Base-by-base conservation (phyloP, 768 basidiomycete species). In the Tulasnella sp. region DNA sequence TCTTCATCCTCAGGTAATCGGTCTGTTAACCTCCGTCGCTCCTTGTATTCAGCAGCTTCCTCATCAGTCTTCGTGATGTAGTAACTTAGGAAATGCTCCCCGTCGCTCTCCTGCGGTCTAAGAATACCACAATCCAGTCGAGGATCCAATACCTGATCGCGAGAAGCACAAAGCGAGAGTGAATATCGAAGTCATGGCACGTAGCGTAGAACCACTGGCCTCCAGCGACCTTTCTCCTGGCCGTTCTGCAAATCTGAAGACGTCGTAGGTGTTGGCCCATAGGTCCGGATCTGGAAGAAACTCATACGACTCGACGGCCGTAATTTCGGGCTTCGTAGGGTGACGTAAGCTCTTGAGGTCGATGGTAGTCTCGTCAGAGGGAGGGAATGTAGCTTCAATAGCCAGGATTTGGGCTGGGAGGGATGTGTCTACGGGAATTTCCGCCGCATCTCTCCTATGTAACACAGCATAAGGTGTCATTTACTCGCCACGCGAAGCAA, bases 211-310 rank as follows among this genome's bases (percentile, higher is more conserved):
- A 42, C 41, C 27, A 72, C 80, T 56, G 55, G 88, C 88, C 64
- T 90, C 88, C 5, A 78, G 66, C 13, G 78, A 66, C 47, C 83
- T 75, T 59, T 92, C 89, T n/a, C 89, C 89, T 15, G 89, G 89
- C 19, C 88, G 75, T 68, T 93, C 89, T 10, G 83, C 83, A 69
- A 93, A 92, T 60, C 84, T 75, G 76, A 92, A 90, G 55, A 93
- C 69, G 69, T 92, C 89, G 68, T 91, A 90, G 63, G 85, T 85
- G 68, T 90, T 94, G 43, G 88, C 81, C 89, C 90, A 95, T 38
- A 92, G 83, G 62, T 86, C 83, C 3, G 79, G 78, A 66, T 95
- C 90, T 0, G 92, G 92, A 11, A 91, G 77, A 56, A 94, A 74
- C 63, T 91, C 85, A 70, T 82, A 93, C 7, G 85, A 83, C 67